Base-by-base conservation (phyloP, 768 basidiomycete genomes). In the Russula olivacea region DNA sequence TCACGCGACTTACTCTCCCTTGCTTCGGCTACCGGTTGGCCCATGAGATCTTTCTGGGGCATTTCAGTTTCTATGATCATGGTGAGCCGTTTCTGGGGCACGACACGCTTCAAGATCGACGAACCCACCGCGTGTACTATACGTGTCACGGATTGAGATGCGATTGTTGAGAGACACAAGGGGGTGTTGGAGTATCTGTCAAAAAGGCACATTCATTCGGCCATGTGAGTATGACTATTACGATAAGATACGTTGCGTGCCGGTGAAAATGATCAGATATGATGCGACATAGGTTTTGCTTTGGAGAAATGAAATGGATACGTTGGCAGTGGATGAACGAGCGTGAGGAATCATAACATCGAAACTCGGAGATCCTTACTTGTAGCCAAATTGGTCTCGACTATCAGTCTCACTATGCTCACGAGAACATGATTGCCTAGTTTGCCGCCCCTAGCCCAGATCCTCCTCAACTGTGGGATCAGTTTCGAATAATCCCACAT, bases 301-400 rank as follows among this genome's bases (percentile, higher is more conserved):
- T n/a, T n/a, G 4, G n/a, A 0, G 15, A 17, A 43, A 51, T 28
- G n/a, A 38, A 19, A 9, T 3, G 10, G 41, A 17, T 0, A 47
- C 55, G 30, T 50, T n/a, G 0, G 34, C 45, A 2, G 52, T 32
- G 10, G 62, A 58, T 63, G 8, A 23, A 49, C 10, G 17, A 36
- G 43, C 21, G 19, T 48, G 25, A 34, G 55, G 23, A 17, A 41
- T 38, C 15, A n/a, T 41, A 8, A 25, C 17, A 19, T 23, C 12
- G 10, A 25, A 4, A 7, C n/a, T 4, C 28, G 40, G 4, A 32
- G 15, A 17, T 30, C 21, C 52, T 34, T 23, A 65, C 67, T 47
- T 47, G 66, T 23, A 61, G 69, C 52, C 3, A 63, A 14, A 54
- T 71, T 72, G 1, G 71, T 68, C 60, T 72, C 71, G 19, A 72